Evolutionary conservation across 768 basidiomycete species (phyloP).

Genomic region (Coprinopsis strossmayeri): DNA sequence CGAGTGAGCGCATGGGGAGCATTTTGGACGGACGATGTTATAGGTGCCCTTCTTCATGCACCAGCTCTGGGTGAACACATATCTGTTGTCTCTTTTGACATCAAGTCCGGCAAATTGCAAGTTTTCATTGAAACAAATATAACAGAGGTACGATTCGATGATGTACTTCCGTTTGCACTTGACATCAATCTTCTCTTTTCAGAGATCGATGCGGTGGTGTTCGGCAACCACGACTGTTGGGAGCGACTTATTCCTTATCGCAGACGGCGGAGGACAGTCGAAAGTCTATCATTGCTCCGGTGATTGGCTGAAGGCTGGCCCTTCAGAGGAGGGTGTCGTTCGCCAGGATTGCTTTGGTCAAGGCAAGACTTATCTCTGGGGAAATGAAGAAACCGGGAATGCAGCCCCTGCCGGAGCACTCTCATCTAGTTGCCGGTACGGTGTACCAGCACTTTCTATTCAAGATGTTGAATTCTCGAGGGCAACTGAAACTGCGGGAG

Average conservation of each 20-base stretch:
- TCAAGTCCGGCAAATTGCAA: slow-evolving; percentile 10
- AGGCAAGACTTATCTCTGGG: slow-evolving; percentile 1
- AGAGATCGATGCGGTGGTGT: background rate
- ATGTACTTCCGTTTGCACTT: background rate
- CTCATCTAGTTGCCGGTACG: background rate
- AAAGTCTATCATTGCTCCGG: background rate
- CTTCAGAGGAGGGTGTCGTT: background rate
- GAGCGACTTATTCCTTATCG: slow-evolving; percentile 2
- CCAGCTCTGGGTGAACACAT: slow-evolving; percentile 6
- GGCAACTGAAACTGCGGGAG: background rate
- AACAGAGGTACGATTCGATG: slow-evolving; percentile 6
- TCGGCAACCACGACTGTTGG: background rate
- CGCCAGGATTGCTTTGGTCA: slow-evolving; percentile 2
- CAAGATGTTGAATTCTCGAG: background rate
- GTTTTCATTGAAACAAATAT: slow-evolving; percentile 19
- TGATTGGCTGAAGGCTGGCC: background rate
- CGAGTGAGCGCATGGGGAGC: slow-evolving; percentile 18
- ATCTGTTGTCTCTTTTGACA: slow-evolving; percentile 17
- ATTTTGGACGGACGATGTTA: slow-evolving; percentile 21
- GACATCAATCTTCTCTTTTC: background rate
- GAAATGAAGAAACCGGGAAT: background rate
- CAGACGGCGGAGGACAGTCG: background rate
- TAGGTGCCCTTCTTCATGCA: slow-evolving; percentile 19
- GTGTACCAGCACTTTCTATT: slow-evolving; percentile 1
- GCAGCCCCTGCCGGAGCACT: background rate